Evolutionary conservation across 1,139 yeast genomes (phyloP).

Genomic region (Geotrichum aggregatum): DNA sequence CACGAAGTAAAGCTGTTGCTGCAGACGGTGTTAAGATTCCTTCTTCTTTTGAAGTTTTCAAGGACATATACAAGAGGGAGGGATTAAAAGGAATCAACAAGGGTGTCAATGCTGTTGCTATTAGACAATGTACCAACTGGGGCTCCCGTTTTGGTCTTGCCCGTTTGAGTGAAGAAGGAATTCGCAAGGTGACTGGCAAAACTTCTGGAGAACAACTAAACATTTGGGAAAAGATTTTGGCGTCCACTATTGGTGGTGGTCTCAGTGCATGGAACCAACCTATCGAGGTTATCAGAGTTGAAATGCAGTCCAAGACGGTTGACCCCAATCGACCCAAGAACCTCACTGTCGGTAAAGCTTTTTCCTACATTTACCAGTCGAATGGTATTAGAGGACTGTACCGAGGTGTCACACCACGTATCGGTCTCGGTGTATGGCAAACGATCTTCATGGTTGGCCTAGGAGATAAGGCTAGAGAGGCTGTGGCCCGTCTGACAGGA

Average conservation of each 20-base stretch:
- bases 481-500: slow-evolving; percentile 56
- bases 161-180: slow-evolving; percentile 83
- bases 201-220: slow-evolving; percentile 52
- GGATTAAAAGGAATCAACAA: slow-evolving; percentile 92
- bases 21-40: slow-evolving; percentile 46
- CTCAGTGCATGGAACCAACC: slow-evolving; percentile 99
- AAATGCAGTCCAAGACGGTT: slow-evolving; percentile 88
- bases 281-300: slow-evolving; percentile 93
- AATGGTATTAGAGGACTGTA: slow-evolving; percentile 89
- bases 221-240: slow-evolving; percentile 74
- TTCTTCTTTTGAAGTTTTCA: slow-evolving; percentile 79
- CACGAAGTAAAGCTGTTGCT: slow-evolving; percentile 63
- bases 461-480: slow-evolving; percentile 80
- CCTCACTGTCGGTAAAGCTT: slow-evolving; percentile 72
- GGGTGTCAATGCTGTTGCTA: slow-evolving; percentile 98
- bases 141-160: slow-evolving; percentile 94
- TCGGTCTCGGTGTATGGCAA: slow-evolving; percentile 96
- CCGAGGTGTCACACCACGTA: slow-evolving; percentile 95
- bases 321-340: slow-evolving; percentile 97
- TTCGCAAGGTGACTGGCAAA: slow-evolving; percentile 62
- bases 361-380: slow-evolving; percentile 72
- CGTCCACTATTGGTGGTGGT: slow-evolving; percentile 95
- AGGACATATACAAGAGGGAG: slow-evolving; percentile 74
- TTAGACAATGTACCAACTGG: slow-evolving; percentile 98
- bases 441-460: slow-evolving; percentile 98